Conservation (phyloP, 176 grass and related monocot genomes). For the Puya raimondii region DNA sequence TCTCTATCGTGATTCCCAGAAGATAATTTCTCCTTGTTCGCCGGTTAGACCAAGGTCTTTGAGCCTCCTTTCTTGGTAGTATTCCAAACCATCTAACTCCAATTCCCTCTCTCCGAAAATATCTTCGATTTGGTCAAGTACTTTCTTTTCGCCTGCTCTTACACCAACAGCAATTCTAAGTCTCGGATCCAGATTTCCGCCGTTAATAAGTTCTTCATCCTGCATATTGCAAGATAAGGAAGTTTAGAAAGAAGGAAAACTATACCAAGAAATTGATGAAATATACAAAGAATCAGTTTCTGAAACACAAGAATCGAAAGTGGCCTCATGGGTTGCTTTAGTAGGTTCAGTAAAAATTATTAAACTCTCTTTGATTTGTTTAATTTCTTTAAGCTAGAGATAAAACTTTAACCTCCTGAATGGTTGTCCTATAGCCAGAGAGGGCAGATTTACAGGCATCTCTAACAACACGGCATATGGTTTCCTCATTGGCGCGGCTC, state of each 20-base stretch:
- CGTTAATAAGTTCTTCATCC: conserved; percentile 64
- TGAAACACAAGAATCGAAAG: background rate
- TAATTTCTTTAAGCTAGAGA: background rate
- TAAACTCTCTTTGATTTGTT: background rate
- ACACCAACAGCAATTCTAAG: conserved; percentile 50
- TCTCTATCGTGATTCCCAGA: conserved; percentile 68
- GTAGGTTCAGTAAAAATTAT: too few species aligned
- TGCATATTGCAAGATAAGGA: conserved; percentile 25
- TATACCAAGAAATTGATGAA: conserved; percentile 18
- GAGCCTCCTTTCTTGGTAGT: conserved; percentile 93
- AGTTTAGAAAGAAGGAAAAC: conserved; percentile 11
- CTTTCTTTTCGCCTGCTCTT: conserved; percentile 81
- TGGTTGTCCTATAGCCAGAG: conserved; percentile 54
- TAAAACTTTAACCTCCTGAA: conserved; percentile 60
- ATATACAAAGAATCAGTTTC: background rate
- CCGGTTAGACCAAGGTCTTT: conserved; percentile 74
- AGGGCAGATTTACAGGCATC: conserved; percentile 82
- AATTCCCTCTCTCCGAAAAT: conserved; percentile 68
- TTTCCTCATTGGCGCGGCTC: conserved; percentile 82
- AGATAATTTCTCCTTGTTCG: conserved; percentile 94
- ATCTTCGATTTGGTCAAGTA: conserved; percentile 68
- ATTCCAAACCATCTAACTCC: conserved; percentile 80
- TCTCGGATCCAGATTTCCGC: conserved; percentile 41
- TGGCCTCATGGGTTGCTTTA: too few species aligned
- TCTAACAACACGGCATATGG: conserved; percentile 64